Evolutionary conservation across 2,329 filamentous ascomycete species (phyloP).

Genomic region (Phialophora expanda): DNA sequence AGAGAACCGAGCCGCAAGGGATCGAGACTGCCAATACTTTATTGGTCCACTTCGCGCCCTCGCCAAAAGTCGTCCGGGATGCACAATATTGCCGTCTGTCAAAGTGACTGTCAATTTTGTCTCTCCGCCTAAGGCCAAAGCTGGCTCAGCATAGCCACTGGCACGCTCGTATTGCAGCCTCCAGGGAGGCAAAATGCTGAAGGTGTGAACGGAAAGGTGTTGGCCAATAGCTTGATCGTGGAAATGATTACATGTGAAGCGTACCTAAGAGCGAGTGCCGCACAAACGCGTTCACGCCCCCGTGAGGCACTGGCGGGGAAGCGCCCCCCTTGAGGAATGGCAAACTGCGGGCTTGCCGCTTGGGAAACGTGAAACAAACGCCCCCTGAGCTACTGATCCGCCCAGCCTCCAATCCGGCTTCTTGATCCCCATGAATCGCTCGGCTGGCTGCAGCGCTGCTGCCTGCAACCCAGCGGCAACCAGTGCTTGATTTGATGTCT

Average conservation of each 20-base stretch:
- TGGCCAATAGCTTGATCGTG: neutral
- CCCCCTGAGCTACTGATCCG: conserved; percentile 14
- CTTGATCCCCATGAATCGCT: neutral
- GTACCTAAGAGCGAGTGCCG: neutral
- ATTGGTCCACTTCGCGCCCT: conserved; percentile 8
- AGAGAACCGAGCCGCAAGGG: conserved; percentile 7
- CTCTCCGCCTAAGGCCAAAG: neutral
- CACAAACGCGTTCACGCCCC: conserved; percentile 5
- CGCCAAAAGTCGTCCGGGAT: neutral
- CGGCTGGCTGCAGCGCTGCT: conserved; percentile 14
- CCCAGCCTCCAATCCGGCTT: neutral
- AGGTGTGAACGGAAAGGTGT: neutral
- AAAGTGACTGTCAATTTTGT: neutral
- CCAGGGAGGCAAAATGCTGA: neutral
- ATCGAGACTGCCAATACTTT: neutral
- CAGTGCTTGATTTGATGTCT: conserved; percentile 33
- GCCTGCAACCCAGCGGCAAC: conserved; percentile 30
- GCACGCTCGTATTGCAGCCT: conserved; percentile 3
- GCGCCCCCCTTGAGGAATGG: neutral
- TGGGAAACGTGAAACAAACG: conserved; percentile 25
- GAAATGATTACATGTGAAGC: neutral
- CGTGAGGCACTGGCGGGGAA: neutral
- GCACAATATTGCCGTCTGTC: neutral
- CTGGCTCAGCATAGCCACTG: neutral
- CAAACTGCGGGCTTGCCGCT: neutral